Evolutionary conservation across 2,329 filamentous ascomycete genomes (phyloP).

Genomic region (Periconia digitata): DNA sequence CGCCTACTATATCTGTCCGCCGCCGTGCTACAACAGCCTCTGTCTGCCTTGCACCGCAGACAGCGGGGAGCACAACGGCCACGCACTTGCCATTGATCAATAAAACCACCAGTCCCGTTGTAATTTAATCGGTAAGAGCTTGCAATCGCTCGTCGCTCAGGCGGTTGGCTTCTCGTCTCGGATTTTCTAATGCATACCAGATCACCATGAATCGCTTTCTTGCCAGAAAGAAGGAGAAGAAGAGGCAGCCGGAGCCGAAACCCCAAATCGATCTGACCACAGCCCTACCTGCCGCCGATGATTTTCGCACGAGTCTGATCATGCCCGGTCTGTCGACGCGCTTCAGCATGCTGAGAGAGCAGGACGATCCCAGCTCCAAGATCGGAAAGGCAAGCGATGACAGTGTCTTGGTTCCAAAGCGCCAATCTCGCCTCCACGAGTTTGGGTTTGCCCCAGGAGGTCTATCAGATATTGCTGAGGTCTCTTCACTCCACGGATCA

Average conservation of each 20-base stretch:
- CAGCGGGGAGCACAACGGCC: slow-evolving; percentile 8
- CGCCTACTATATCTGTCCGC: slow-evolving; percentile 11
- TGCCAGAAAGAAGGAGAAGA: slow-evolving; percentile 60
- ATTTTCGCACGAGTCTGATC: slow-evolving; percentile 92
- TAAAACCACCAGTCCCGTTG: not conserved
- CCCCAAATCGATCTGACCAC: slow-evolving; percentile 70
- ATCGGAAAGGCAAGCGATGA: slow-evolving; percentile 95
- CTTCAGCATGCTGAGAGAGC: slow-evolving; percentile 95
- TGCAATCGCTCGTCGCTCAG: slow-evolving; percentile 11
- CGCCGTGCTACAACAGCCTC: slow-evolving; percentile 13
- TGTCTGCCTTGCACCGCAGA: slow-evolving; percentile 7
- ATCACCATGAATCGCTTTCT: slow-evolving; percentile 74
- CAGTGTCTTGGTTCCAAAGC: slow-evolving; percentile 82
- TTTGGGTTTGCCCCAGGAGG: slow-evolving; percentile 63
- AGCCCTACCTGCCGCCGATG: slow-evolving; percentile 78
- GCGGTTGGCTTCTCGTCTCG: slow-evolving; percentile 5
- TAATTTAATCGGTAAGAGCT: not conserved
- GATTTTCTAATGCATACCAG: slow-evolving; percentile 25
- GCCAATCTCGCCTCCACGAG: slow-evolving; percentile 75
- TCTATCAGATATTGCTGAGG: slow-evolving; percentile 86
- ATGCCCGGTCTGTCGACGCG: slow-evolving; percentile 94
- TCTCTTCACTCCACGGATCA: slow-evolving; percentile 67
- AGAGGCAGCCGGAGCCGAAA: slow-evolving; percentile 54
- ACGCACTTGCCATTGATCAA: not conserved
- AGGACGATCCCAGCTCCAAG: slow-evolving; percentile 86